Conservation (phyloP, 441 rosid species). For the Dalechampia spathulata region DNA sequence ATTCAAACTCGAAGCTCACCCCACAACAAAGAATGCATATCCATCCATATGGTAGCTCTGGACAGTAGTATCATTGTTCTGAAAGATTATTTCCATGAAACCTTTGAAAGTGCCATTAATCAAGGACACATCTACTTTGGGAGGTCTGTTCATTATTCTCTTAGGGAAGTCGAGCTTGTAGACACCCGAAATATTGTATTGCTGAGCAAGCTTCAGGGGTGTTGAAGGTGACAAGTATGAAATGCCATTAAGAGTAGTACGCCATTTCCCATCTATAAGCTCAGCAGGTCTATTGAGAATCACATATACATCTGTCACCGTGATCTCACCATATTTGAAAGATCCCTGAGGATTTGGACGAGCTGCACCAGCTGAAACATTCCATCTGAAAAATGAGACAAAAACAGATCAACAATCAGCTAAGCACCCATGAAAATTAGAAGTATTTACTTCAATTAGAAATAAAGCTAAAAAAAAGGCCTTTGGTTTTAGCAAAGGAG, state of each 20-base stretch:
- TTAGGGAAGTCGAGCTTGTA: constrained; percentile 87
- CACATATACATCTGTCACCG: constrained; percentile 73
- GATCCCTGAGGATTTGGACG: constrained; percentile 95
- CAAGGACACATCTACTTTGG: constrained; percentile 64
- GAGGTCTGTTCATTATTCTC: constrained; percentile 55
- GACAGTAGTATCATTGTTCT: constrained; percentile 63
- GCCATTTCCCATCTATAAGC: constrained; percentile 57
- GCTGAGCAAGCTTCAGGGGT: constrained; percentile 75
- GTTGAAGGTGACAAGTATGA: constrained; percentile 73
- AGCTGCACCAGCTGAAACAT: constrained; percentile 83
- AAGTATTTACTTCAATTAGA: background rate
- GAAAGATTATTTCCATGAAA: constrained; percentile 79
- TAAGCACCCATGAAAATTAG: constrained; percentile 1
- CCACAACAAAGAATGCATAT: constrained; percentile 82
- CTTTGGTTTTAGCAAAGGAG: too few relatives aligned
- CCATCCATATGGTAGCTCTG: constrained; percentile 91
- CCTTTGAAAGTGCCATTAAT: constrained; percentile 79
- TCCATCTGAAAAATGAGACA: constrained; percentile 43
- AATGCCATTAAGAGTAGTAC: constrained; percentile 64
- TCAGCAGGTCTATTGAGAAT: constrained; percentile 60
- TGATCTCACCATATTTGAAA: constrained; percentile 68
- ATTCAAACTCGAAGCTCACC: constrained; percentile 43
- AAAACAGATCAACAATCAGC: constrained; percentile 8
- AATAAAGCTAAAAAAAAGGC: background rate
- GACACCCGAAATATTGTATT: constrained; percentile 62